Conservation (phyloP, 2,329 filamentous ascomycete species). For the Nothophoma quercina region DNA sequence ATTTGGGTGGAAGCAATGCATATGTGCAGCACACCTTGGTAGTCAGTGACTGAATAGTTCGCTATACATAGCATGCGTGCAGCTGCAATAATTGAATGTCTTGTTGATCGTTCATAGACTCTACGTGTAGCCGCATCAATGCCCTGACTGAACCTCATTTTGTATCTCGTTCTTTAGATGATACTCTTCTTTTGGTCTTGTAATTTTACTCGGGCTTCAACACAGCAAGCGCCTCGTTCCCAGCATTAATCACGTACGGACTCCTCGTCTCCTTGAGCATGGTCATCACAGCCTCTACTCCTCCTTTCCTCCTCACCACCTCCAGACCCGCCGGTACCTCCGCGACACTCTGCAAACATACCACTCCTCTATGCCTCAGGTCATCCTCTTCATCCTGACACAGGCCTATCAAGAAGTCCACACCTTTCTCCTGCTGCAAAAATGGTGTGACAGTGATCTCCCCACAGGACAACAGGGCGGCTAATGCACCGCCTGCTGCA, state of each 20-base stretch:
- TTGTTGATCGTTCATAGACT: too few species aligned
- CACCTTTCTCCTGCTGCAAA: constrained; percentile 70
- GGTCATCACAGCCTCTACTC: constrained; percentile 72
- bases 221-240: constrained; percentile 75
- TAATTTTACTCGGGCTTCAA: constrained; percentile 55
- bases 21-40: too few species aligned
- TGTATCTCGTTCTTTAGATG: too few species aligned
- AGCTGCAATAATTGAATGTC: too few species aligned
- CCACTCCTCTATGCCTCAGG: constrained; percentile 74
- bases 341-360: constrained; percentile 77
- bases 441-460: constrained; percentile 77
- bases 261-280: constrained; percentile 73
- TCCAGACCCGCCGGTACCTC: constrained; percentile 58
- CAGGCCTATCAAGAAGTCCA: constrained; percentile 80
- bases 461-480: constrained; percentile 76
- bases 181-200: too few species aligned
- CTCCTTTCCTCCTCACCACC: constrained; percentile 62
- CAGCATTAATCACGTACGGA: constrained; percentile 73
- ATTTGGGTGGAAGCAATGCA: too few species aligned
- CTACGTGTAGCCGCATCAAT: too few species aligned
- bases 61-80: too few species aligned
- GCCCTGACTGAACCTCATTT: too few species aligned
- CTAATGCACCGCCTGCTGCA: constrained; percentile 87
- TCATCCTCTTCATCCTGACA: constrained; percentile 75
- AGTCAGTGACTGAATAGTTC: too few species aligned